Percentiles rank a stretch among this genome's conserved stretches.
These are phyloP conservation scores for Suhomyces tanzawaensis DNA, from an alignment of 805 yeast species.

Conservation along the genomic window DNA sequence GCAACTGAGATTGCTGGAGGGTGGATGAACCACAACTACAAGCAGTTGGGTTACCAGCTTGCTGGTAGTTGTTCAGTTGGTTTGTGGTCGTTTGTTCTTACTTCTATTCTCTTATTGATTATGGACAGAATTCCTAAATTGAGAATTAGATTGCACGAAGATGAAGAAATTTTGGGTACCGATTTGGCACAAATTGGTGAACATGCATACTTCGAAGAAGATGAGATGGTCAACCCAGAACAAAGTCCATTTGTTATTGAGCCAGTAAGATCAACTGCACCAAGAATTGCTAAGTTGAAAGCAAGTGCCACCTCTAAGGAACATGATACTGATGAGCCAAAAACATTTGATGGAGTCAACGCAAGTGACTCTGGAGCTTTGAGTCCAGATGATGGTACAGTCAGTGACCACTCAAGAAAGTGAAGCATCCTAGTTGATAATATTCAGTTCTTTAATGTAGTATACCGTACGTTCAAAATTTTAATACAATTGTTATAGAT, in stretches of 20 bases:
- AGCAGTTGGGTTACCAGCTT: conserved; percentile 84
- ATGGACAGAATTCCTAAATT: conserved; percentile 80
- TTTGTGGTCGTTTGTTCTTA: conserved; percentile 72
- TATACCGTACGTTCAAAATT: too few species aligned
- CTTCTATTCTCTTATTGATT: conserved; percentile 60
- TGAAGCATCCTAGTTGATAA: too few species aligned
- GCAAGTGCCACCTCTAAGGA: conserved; percentile 14
- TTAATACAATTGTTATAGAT: too few species aligned
- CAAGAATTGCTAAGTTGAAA: conserved; percentile 35
- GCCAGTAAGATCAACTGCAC: conserved; percentile 66
- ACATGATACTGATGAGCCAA: conserved; percentile 5
- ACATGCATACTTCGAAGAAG: conserved; percentile 67
- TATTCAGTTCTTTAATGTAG: too few species aligned
- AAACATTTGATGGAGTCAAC: conserved; percentile 7
- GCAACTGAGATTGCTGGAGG: conserved; percentile 62
- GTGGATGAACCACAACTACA: conserved; percentile 80
- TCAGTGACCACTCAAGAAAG: conserved; percentile 14
- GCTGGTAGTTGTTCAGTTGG: conserved; percentile 73
- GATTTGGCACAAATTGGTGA: conserved; percentile 92
- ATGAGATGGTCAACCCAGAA: conserved; percentile 16
- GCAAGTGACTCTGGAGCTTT: conserved; percentile 8
- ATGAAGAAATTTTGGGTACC: conserved; percentile 84
- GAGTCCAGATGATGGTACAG: conserved; percentile 18
- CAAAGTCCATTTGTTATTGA: conserved; percentile 61
- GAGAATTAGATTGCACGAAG: conserved; percentile 77